A percentile compares a stretch with the other conserved stretches of the same genome.
phyloP scores from a whole-genome alignment of 352 stramenopile species.

The Blastocystis sp. region DNA sequence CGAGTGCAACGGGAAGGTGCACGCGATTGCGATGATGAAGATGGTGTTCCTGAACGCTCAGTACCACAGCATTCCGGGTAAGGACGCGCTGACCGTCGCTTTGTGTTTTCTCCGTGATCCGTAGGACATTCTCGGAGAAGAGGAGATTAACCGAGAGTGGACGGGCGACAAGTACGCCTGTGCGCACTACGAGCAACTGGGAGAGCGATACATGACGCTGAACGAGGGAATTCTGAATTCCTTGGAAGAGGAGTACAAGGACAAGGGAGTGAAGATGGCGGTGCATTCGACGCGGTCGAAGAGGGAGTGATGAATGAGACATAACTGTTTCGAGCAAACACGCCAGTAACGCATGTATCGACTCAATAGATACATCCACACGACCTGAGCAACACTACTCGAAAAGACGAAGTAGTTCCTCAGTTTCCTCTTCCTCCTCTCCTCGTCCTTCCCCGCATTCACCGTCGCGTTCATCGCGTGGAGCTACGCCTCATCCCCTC shows the following conservation, averaged over 20 bases:
- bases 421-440: constrained; percentile 23
- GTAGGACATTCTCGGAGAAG: background rate
- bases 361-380: constrained; percentile 41
- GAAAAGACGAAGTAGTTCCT: constrained; percentile 59
- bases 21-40: constrained; percentile 62
- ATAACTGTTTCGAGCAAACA: constrained; percentile 32
- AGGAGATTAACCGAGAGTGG: background rate
- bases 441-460: constrained; percentile 22
- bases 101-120: background rate
- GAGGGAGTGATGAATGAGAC: background rate
- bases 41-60: constrained; percentile 60
- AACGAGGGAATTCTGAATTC: constrained; percentile 17
- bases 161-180: background rate
- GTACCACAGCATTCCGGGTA: constrained; percentile 3
- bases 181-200: constrained; percentile 18
- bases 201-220: constrained; percentile 31
- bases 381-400: constrained; percentile 13
- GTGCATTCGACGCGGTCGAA: background rate
- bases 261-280: background rate
- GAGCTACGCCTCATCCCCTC: background rate
- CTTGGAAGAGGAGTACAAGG: constrained; percentile 12
- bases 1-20: constrained; percentile 43
- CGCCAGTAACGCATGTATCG: constrained; percentile 43
- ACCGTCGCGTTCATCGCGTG: constrained; percentile 46
- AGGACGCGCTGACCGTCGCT: background rate